Base-by-base conservation (phyloP, 2,329 filamentous ascomycete genomes). In the Fusarium sp. region DNA sequence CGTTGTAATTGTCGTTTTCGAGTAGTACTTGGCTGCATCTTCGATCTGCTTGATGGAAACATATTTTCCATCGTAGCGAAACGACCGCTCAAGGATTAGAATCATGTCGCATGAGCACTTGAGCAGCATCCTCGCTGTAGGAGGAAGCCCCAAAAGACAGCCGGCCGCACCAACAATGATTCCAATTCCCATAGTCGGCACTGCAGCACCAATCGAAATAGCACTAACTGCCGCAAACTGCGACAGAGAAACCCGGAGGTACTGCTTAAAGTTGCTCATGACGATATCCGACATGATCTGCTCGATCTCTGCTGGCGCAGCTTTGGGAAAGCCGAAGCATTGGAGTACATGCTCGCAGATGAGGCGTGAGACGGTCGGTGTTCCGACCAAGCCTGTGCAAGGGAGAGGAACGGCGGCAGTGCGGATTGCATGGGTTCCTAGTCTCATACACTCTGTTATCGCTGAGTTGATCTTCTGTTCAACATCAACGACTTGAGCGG, bases 391-490 rank as follows among this genome's bases (percentile, higher is more conserved):
- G 8, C 76, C 76, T 1, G 73, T 69, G 32, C 74, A 76, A 1
- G 76, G 76, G 0, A 78, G 66, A 2, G 76, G 76, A 4, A 78
- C 76, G 14, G 76, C 76, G 15, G 76, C 75, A 32, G 76, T 78
- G 14, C 76, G 76, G 41, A 78, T 78, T 14, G 76, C 76, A 32
- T 78, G 76, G 17, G 76, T 78, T 30, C 76, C 76, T 22, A 78
- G 72, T 66, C 76, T 77, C 76, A 78, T 78, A 38, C 76, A 78
- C 63, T 78, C 76, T 71, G 76, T 78, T 59, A 78, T 78, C 39
- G 76, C 76, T 67, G 76, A 78, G 76, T 78, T 78, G 72, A 78
- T 78, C 60, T 78, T 78, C 72, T 78, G 76, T 70, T 78, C 76
- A 70, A 78, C 76, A 75, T 78, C 76, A 72, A 78, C 76, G 68